Evolutionary conservation across 2,329 filamentous ascomycete genomes (phyloP), one percentile per base, ranked within the genome.

Genomic region (Proliferodiscus dingleyae): DNA sequence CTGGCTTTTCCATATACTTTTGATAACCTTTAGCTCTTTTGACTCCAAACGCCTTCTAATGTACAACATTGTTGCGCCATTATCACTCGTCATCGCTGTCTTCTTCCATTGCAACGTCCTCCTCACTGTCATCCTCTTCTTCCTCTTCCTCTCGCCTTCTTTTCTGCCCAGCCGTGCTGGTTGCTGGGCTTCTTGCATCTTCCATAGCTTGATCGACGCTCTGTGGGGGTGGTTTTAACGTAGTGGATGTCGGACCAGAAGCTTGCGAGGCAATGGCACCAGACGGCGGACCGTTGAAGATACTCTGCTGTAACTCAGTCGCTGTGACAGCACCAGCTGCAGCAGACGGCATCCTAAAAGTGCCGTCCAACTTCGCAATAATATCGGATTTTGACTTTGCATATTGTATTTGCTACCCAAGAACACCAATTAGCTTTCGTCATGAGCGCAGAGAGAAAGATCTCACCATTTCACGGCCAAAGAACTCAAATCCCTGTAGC

Each of bases 351-450:
- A 87, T 76, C 61, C 83, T 83, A 69, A 89, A 95, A 11, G 88
- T 91, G 52, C 93, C 93, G 56, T 95, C 90, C 43, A 98, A 81
- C 67, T 95, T 95, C 26, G 89, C 81, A 51, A 98, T 81, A 19
- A 86, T 85, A 65, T 95, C 77, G 3, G 90, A 96, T 63, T 91
- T 91, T 46, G 83, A 82, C 66, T 90, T 95, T 46, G 87, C 89
- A 66, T 97, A 98, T 55, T 84, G 75, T 57, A 98, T 89, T 79
- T 83, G 87, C 91, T 97, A 57, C n/a, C n/a, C n/a, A n/a, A n/a
- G n/a, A n/a, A n/a, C n/a, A n/a, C n/a, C n/a, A n/a, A n/a, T n/a
- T n/a, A n/a, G n/a, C n/a, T n/a, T n/a, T n/a, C n/a, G n/a, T n/a
- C n/a, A n/a, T n/a, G n/a, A n/a, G n/a, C n/a, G n/a, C n/a, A n/a